Conservation (phyloP, 2,329 filamentous ascomycete genomes). For the Penicillium sp. region DNA sequence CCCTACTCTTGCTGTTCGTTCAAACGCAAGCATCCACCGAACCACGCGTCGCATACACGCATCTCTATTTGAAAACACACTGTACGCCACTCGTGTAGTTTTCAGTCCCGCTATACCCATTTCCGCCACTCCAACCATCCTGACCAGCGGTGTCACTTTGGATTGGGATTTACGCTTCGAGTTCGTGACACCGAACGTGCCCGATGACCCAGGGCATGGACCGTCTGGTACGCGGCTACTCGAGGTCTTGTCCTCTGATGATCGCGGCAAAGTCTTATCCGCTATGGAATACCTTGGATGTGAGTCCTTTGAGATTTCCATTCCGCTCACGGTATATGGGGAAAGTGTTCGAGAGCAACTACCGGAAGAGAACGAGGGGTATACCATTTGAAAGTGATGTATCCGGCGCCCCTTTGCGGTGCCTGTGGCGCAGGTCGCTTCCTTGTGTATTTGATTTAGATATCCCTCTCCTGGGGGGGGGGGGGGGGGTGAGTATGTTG, state of each 20-base stretch:
- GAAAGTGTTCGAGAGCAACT: conserved; percentile 48
- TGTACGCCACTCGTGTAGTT: conserved; percentile 74
- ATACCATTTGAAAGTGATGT: conserved; percentile 34
- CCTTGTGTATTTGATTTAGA: conserved; percentile 13
- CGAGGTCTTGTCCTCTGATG: conserved; percentile 75
- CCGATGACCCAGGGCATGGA: conserved; percentile 37
- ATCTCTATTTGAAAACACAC: conserved; percentile 72
- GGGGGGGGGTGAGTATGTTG: conserved; percentile 6
- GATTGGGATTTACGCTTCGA: conserved; percentile 89
- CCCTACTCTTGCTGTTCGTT: conserved; percentile 74
- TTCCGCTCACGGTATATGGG: conserved; percentile 77
- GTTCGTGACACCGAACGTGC: conserved; percentile 73
- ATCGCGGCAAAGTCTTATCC: conserved; percentile 72
- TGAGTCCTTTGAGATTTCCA: conserved; percentile 86
- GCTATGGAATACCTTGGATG: conserved; percentile 74
- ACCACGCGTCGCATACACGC: conserved; percentile 81
- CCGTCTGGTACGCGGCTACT: conserved; percentile 56
- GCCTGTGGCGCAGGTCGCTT: conserved; percentile 10
- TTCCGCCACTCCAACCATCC: conserved; percentile 81
- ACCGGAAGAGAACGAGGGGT: conserved; percentile 42
- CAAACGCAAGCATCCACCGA: conserved; percentile 78
- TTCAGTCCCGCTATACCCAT: conserved; percentile 83
- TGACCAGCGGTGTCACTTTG: conserved; percentile 81
- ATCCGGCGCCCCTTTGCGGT: neutral
- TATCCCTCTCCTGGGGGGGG: conserved; percentile 11